A percentile compares a stretch with the other conserved stretches of the same genome.
These are phyloP conservation scores for Ephemerocybe angulata DNA, from an alignment of 768 basidiomycete species.

Conservation along the genomic window DNA sequence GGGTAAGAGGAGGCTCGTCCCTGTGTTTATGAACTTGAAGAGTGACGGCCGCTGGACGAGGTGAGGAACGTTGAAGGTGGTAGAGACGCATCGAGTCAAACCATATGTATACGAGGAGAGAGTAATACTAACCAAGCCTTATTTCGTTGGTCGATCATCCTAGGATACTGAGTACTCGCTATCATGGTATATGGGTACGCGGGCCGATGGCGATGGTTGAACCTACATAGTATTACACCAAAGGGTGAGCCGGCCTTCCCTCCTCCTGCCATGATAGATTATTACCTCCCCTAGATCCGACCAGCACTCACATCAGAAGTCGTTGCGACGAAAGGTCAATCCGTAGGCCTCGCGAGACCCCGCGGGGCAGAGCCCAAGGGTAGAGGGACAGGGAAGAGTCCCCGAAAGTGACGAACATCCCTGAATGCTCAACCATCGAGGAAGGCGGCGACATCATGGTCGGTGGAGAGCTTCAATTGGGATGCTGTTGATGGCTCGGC, in stretches of 20 bases:
- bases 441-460: too few species aligned
- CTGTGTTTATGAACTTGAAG: neutral
- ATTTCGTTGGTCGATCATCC: neutral
- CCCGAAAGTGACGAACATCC: too few species aligned
- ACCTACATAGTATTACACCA: neutral
- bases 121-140: neutral
- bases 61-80: neutral
- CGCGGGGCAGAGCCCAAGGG: too few species aligned
- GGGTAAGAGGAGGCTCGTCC: neutral
- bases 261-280: neutral
- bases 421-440: too few species aligned
- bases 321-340: neutral
- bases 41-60: neutral
- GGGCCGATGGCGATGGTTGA: constrained; percentile 7
- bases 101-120: neutral
- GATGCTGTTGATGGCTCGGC: too few species aligned
- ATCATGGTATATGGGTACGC: constrained; percentile 8
- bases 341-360: neutral
- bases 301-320: neutral
- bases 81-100: neutral
- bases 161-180: neutral
- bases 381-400: too few species aligned
- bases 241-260: neutral
- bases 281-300: neutral
- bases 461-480: too few species aligned